Evolutionary conservation across 768 basidiomycete species (phyloP), one percentile per base, ranked within the genome.

Genomic region (Lactifluus echinatus): DNA sequence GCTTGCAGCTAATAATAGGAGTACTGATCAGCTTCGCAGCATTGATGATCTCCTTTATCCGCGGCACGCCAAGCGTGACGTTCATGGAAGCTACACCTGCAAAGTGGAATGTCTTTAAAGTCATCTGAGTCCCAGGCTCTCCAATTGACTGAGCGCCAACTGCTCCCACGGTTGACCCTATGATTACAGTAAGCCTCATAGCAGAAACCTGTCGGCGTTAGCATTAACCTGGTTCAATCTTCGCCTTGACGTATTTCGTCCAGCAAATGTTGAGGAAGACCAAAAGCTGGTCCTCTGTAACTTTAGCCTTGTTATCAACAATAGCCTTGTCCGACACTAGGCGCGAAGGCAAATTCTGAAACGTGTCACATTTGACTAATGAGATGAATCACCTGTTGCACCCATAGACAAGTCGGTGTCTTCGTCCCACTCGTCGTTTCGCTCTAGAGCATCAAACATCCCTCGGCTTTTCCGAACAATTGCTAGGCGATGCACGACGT

Each of bases 81-180:
- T 97, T 98, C 96, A 98, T 99, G 36, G 94, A 95, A 8, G 96
- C 96, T 61, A 99, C 95, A 74, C 96, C 96, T 65, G 96, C 96
- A 72, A 98, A 99, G 78, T 99, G 96, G 83, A 99, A 99, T 55
- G 96, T 98, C 74, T 98, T 98, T 63, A 98, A 72, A 1, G 95
- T 98, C 96, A 99, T 99, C 69, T 99, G 96, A 0, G 96, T 99
- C 40, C 95, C 96, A 1, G 96, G 96, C 72, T 99, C 96, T 66
- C 96, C 96, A 62, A 99, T 98, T 1, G 96, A 98, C 68, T 99
- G 96, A 5, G 96, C 96, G 4, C 95, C 96, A 40, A 99, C 93
- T 29, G 96, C 96, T 28, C 96, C 96, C 19, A 99, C 96, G 19
- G 96, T 98, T 0, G 95, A 97, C 10, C 94, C 93, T 91, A 53